Evolutionary conservation across 2,329 filamentous ascomycete species (phyloP).

Genomic region (Parasarocladium wereldwijsianum): DNA sequence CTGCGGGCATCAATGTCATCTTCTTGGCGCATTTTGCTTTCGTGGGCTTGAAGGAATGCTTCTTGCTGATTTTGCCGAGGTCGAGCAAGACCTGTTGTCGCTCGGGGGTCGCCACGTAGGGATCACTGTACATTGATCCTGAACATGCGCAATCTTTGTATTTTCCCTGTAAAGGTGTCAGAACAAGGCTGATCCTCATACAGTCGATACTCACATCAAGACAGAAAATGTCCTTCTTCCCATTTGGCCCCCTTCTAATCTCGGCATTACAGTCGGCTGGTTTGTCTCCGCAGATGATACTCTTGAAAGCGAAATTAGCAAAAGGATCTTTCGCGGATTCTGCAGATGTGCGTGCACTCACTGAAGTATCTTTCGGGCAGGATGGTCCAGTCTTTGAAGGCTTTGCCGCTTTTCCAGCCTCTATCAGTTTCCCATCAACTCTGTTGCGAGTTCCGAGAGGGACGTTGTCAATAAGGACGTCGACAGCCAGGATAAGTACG

Average conservation of each 20-base stretch:
- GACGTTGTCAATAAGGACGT: neutral
- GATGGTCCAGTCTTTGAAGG: neutral
- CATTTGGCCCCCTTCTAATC: neutral
- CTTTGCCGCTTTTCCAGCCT: neutral
- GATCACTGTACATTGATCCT: neutral
- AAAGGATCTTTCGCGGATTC: too few species aligned
- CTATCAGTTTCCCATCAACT: neutral
- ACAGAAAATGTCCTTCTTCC: neutral
- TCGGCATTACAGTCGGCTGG: neutral
- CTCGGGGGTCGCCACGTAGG: neutral
- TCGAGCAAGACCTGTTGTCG: neutral
- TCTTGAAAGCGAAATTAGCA: too few species aligned
- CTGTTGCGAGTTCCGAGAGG: neutral
- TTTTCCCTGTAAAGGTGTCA: too few species aligned
- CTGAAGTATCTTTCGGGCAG: neutral
- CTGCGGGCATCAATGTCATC: neutral
- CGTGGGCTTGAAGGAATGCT: neutral
- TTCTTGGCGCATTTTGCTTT: neutral
- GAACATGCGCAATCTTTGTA: conserved; percentile 1
- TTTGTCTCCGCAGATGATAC: neutral
- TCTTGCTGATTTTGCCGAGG: neutral
- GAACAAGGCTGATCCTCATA: too few species aligned
- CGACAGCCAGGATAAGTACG: neutral
- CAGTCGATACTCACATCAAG: neutral
- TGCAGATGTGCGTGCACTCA: too few species aligned